Evolutionary conservation across 208 protist species (phyloP), one percentile per base, ranked within the genome.

Genomic region (Leishmania turanica): DNA sequence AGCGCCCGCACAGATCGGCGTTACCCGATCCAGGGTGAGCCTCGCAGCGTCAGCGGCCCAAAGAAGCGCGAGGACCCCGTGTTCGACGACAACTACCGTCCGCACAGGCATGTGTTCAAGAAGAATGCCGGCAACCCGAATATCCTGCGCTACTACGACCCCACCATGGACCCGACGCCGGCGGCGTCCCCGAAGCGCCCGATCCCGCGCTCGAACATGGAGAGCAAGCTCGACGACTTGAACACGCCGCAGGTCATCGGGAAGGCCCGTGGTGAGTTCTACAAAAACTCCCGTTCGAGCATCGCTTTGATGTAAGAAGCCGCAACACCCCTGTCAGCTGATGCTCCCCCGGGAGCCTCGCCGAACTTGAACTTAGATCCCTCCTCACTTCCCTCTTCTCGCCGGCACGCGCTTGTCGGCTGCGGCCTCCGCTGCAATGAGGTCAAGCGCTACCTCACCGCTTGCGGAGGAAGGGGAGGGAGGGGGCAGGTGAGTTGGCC

Each of bases 61-160:
- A 87, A 76, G 69, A 83, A 83, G 75, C 78, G 75, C 53, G 31
- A 49, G 0, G 73, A 79, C 69, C 77, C 78, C 17, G 75, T 85
- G 54, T 83, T 77, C 81, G 64, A 60, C 11, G 53, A 70, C 2
- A 58, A 60, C 82, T 45, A 70, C 75, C 78, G 58, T 53, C 84
- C 72, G 66, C 53, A 27, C 65, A 87, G 68, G 84, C 0, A 34
- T n/a, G 27, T 75, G 77, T 71, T 58, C 45, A 82, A 84, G 76
- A 87, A 81, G 80, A 84, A 85, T 60, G 56, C 80, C 15, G 74
- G 77, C 62, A 78, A 24, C 71, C 34, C 76, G 21, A 85, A 91
- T 76, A 58, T 90, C 49, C 86, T 94, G 24, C 84, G 83, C 66
- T 94, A 94, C 84, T 94, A 94, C 84, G 88, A 92, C 80, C 86